Evolutionary conservation across 2,329 filamentous ascomycete genomes (phyloP), one percentile per base, ranked within the genome.

Genomic region (Apiospora koreana): DNA sequence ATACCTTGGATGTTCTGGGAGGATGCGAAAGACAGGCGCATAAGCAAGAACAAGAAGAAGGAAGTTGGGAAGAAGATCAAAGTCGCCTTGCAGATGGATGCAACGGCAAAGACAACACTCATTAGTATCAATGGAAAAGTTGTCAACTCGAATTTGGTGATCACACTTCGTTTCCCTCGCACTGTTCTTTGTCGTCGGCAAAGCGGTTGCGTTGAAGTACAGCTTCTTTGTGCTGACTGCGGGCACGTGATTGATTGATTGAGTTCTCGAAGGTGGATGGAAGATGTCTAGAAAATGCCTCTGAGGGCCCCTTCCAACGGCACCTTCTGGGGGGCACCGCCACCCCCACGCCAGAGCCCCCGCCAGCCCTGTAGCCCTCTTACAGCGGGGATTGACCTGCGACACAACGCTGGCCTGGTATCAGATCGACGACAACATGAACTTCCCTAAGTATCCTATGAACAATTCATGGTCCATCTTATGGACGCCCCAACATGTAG

Each of bases 101-200:
- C 31, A n/a, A 14, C 12, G 54, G 31, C 21, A 38, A 62, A 38
- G 54, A 38, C 54, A 62, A 62, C 54, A 62, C 54, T 62, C 54
- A 38, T 62, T 62, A 62, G 21, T 38, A 12, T n/a, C 54, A 62
- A 62, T 62, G 54, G 54, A 62, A 62, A 23, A 62, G 54, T 62
- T 62, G 54, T 62, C 54, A 62, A 62, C 54, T 62, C 54, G 31
- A 38, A 54, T 5, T 4, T 23, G 18, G 14, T 23, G 8, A n/a
- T n/a, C 28, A 35, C n/a, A 18, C 28, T 31, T 62, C 25, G 25
- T 58, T 28, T 35, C 5, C 25, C n/a, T 21, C 16, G 31, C 31
- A 23, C 1, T 12, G 41, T n/a, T 38, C 10, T n/a, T 8, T 2
- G 14, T n/a, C 3, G n/a, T 38, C 28, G 0, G 21, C 18, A 62